Conservation (phyloP, 371 early-diverging fungal species). For the Rhizopus microsporus region DNA sequence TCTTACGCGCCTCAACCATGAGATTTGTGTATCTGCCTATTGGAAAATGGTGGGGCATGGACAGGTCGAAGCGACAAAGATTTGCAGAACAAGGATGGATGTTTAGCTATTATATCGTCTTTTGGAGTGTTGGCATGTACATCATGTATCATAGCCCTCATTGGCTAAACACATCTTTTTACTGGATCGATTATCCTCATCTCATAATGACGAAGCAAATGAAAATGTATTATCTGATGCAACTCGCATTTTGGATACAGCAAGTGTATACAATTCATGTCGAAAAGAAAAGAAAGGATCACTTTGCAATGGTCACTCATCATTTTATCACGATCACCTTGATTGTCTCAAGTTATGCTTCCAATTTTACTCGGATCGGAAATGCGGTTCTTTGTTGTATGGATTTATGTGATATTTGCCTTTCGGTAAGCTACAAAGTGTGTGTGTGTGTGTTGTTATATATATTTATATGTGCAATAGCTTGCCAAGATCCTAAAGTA, state of each 20-base stretch:
- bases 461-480: conserved; percentile 19
- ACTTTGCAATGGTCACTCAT: conserved; percentile 76
- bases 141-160: conserved; percentile 64
- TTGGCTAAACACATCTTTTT: conserved; percentile 69
- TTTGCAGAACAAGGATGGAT: conserved; percentile 69
- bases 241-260: conserved; percentile 83
- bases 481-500: conserved; percentile 80
- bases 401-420: conserved; percentile 83
- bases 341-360: conserved; percentile 67
- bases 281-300: conserved; percentile 82
- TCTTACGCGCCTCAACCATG: conserved; percentile 64
- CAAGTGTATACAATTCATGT: conserved; percentile 71
- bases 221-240: conserved; percentile 80
- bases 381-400: conserved; percentile 77
- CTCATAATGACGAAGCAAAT: conserved; percentile 48
- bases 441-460: conserved; percentile 2
- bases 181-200: conserved; percentile 76
- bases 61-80: conserved; percentile 58
- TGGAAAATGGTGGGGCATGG: conserved; percentile 52
- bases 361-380: conserved; percentile 80
- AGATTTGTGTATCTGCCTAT: conserved; percentile 60
- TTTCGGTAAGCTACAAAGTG: conserved; percentile 50
- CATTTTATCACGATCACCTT: conserved; percentile 77
- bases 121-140: conserved; percentile 64
- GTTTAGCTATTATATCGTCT: conserved; percentile 55